Percentiles rank a stretch among this genome's conserved stretches.
phyloP scores from a whole-genome alignment of 306 rosid genomes.

The Pyrus pyrifolia region DNA sequence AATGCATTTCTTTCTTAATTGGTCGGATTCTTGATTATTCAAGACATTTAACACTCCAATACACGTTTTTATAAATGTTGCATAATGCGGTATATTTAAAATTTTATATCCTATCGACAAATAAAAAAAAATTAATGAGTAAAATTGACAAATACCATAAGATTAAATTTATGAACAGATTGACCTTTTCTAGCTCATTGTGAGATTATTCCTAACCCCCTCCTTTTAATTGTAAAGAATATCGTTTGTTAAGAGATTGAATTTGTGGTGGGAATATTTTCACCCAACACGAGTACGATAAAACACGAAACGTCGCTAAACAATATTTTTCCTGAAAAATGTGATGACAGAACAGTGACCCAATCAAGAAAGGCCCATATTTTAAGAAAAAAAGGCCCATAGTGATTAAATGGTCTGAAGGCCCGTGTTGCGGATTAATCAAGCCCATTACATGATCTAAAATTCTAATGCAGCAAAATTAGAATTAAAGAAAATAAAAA shows the following conservation, averaged over 20 bases:
- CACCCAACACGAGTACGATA: accelerated
- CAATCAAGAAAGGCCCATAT: not conserved
- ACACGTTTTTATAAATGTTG: too few relatives aligned
- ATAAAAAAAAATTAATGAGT: too few relatives aligned
- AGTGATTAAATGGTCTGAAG: not conserved
- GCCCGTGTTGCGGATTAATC: not conserved
- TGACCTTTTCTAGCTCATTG: too few relatives aligned
- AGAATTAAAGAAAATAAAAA: too few relatives aligned
- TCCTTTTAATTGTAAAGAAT: too few relatives aligned
- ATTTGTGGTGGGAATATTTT: too few relatives aligned
- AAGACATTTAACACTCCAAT: not conserved
- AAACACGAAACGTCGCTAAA: not conserved
- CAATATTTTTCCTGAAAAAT: too few relatives aligned
- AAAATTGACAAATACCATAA: too few relatives aligned
- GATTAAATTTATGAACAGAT: too few relatives aligned
- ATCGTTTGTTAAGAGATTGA: accelerated
- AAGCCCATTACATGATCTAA: not conserved
- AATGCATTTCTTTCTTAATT: not conserved
- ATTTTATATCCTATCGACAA: too few relatives aligned
- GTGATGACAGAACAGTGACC: not conserved
- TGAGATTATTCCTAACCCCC: too few relatives aligned
- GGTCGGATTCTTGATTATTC: not conserved
- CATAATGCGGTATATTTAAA: too few relatives aligned
- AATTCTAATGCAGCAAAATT: not conserved
- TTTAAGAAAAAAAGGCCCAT: not conserved